These are phyloP conservation scores for Citrus sinensis DNA, from an alignment of 345 rosid genomes.

Conservation along the genomic window DNA sequence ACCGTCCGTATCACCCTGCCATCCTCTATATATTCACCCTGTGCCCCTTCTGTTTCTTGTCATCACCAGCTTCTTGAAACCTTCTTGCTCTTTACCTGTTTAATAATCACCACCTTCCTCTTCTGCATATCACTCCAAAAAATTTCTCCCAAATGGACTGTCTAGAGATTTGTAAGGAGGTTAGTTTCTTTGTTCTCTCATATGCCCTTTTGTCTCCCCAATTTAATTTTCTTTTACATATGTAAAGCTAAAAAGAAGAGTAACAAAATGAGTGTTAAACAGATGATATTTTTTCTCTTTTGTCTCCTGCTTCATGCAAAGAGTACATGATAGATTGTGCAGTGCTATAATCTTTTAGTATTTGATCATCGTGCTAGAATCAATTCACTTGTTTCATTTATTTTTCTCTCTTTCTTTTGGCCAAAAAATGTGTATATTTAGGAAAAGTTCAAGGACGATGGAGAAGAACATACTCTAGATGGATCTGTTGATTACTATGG, in stretches of 20 bases:
- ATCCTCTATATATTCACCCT: slow-evolving; percentile 46
- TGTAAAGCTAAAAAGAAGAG: neutral
- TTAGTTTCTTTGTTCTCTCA: slow-evolving; percentile 21
- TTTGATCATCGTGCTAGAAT: neutral
- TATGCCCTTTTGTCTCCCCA: neutral
- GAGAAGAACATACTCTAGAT: slow-evolving; percentile 57
- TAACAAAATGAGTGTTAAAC: neutral
- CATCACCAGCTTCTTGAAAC: slow-evolving; percentile 6
- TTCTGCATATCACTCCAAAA: slow-evolving; percentile 11
- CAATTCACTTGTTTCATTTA: neutral
- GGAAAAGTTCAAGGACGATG: slow-evolving; percentile 42
- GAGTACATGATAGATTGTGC: neutral
- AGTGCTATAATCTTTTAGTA: neutral
- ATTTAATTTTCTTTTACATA: neutral
- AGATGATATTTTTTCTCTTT: neutral
- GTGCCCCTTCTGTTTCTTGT: slow-evolving; percentile 4
- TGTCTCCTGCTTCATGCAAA: neutral
- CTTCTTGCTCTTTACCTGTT: neutral
- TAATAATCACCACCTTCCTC: neutral
- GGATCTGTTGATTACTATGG: slow-evolving; percentile 77
- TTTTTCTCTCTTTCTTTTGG: neutral
- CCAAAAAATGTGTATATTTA: neutral
- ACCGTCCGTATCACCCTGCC: slow-evolving; percentile 39
- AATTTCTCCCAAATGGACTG: slow-evolving; percentile 38
- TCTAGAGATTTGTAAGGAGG: slow-evolving; percentile 52